Conservation (phyloP, 306 rosid genomes). For the Sindora glabra region DNA sequence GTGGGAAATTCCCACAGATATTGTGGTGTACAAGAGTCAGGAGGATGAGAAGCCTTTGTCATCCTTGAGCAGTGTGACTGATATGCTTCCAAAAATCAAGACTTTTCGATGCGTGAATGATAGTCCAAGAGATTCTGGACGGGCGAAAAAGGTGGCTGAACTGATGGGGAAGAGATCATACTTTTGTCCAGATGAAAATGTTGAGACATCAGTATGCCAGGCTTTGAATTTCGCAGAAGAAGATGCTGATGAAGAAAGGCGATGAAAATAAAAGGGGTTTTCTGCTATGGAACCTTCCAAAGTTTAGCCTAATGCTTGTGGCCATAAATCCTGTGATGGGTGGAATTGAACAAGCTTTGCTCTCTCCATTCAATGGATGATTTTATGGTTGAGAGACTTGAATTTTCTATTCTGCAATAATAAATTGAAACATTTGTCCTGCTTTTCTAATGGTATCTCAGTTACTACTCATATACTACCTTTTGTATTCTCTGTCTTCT, state of each 20-base stretch:
- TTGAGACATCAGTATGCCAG: conserved; percentile 38
- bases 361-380: neutral
- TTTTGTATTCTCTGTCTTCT: neutral
- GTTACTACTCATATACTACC: neutral
- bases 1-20: conserved; percentile 52
- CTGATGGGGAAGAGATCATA: conserved; percentile 43
- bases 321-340: conserved; percentile 7
- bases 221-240: conserved; percentile 55
- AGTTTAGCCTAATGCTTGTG: conserved; percentile 5
- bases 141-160: conserved; percentile 66
- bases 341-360: neutral
- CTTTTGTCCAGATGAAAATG: conserved; percentile 33
- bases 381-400: neutral
- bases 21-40: conserved; percentile 19
- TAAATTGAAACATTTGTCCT: conserved; percentile 2
- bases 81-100: conserved; percentile 59
- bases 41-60: conserved; percentile 9
- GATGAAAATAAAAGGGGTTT: neutral
- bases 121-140: conserved; percentile 82
- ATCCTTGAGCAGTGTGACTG: conserved; percentile 3
- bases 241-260: conserved; percentile 23
- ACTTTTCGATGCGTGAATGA: conserved; percentile 27
- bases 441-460: conserved; percentile 4
- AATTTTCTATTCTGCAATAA: neutral
- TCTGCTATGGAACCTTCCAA: conserved; percentile 2